These are phyloP conservation scores for Cubamyces sp. DNA, from an alignment of 768 basidiomycete genomes.

Conservation along the genomic window DNA sequence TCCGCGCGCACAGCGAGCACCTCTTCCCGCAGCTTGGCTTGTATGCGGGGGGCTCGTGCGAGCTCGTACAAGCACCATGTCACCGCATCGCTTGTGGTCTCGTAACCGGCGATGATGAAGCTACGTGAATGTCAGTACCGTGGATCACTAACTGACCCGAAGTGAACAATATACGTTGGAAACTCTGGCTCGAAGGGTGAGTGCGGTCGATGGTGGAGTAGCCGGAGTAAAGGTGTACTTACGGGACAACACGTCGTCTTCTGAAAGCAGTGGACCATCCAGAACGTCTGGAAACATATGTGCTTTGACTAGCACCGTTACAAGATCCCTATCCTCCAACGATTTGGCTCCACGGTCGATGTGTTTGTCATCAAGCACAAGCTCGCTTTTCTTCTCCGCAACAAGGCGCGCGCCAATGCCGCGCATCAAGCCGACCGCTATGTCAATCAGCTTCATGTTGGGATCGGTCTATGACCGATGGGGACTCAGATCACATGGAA, in stretches of 20 bases:
- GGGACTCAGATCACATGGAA: no score
- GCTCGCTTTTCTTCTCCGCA: constrained; percentile 38
- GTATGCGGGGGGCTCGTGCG: constrained; percentile 41
- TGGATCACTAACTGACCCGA: no score
- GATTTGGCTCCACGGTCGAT: background rate
- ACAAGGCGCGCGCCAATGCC: constrained; percentile 37
- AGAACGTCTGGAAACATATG: constrained; percentile 66
- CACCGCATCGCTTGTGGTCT: constrained; percentile 44
- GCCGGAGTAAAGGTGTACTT: constrained; percentile 35
- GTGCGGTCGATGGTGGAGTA: no score
- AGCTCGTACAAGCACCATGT: constrained; percentile 44
- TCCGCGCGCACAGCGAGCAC: constrained; percentile 45
- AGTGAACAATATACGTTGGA: no score
- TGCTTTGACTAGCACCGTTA: constrained; percentile 53
- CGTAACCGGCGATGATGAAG: constrained; percentile 43
- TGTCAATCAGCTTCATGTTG: background rate
- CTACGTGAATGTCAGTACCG: constrained; percentile 42
- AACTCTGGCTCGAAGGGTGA: constrained; percentile 22
- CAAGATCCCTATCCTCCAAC: constrained; percentile 12
- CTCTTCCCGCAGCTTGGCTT: constrained; percentile 45
- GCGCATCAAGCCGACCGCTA: constrained; percentile 27
- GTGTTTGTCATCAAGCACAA: constrained; percentile 42
- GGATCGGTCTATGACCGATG: no score
- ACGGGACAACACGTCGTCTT: constrained; percentile 65
- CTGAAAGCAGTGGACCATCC: constrained; percentile 56